These are phyloP conservation scores for Aschersonia sp. DNA, from an alignment of 2,329 filamentous ascomycete genomes.

Conservation along the genomic window DNA sequence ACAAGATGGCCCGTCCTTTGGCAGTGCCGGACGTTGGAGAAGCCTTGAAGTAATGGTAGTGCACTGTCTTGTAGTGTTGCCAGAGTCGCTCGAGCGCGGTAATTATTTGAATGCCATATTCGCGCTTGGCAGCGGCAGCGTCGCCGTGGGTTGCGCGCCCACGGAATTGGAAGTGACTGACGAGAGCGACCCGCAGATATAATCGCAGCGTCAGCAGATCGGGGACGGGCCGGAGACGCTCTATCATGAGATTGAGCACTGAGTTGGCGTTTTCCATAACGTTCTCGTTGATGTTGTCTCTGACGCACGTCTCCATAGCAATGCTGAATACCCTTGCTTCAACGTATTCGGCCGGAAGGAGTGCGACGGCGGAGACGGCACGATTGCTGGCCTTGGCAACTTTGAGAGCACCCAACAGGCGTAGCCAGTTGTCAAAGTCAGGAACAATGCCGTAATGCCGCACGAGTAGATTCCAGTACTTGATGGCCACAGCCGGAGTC, in stretches of 20 bases:
- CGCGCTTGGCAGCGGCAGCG: conserved; percentile 20
- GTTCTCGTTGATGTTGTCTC: conserved; percentile 63
- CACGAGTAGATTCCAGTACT: conserved; percentile 68
- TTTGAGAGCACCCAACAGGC: conserved; percentile 53
- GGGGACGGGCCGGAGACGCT: conserved; percentile 19
- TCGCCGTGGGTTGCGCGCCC: conserved; percentile 14
- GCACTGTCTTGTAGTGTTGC: conserved; percentile 27
- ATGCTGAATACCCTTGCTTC: conserved; percentile 47
- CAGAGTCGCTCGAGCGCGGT: conserved; percentile 35
- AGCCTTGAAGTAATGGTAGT: conserved; percentile 20
- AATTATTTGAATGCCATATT: conserved; percentile 34
- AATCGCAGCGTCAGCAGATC: conserved; percentile 35
- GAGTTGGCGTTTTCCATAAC: conserved; percentile 48
- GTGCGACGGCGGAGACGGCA: conserved; percentile 41
- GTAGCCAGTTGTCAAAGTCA: conserved; percentile 55
- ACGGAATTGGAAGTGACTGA: conserved; percentile 26
- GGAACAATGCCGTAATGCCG: conserved; percentile 46
- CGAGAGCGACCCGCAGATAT: conserved; percentile 42
- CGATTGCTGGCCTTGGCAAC: conserved; percentile 49
- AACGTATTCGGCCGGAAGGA: conserved; percentile 32
- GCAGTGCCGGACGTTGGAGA: conserved; percentile 9
- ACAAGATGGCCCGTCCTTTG: conserved; percentile 11
- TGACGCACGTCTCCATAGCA: conserved; percentile 58
- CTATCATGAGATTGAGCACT: conserved; percentile 50
- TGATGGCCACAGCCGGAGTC: conserved; percentile 46